phyloP scores from a whole-genome alignment of 2,329 filamentous ascomycete genomes.

The Ramularia collo-cygni region DNA sequence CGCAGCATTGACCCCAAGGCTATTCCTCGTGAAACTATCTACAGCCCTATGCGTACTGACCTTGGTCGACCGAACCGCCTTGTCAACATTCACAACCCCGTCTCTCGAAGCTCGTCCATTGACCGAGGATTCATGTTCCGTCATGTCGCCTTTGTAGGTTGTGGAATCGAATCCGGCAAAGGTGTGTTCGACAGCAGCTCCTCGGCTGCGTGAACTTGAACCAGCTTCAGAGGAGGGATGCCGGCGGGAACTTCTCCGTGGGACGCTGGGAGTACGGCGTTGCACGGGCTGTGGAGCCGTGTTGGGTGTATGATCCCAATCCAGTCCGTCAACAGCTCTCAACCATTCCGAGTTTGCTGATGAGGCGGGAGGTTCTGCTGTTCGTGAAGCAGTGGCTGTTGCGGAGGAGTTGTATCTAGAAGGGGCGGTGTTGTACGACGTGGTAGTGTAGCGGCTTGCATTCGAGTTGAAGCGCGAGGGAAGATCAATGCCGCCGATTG shows the following conservation, averaged over 20 bases:
- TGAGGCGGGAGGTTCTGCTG: constrained; percentile 3
- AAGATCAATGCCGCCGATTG: constrained; percentile 24
- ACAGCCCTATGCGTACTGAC: constrained; percentile 23
- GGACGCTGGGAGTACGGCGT: constrained; percentile 21
- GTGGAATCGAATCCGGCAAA: constrained; percentile 25
- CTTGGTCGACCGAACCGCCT: neutral
- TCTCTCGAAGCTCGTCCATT: constrained; percentile 2
- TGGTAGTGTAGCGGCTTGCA: neutral
- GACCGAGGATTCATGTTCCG: neutral
- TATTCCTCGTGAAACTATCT: constrained; percentile 27
- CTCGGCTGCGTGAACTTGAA: neutral
- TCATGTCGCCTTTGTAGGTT: too few species aligned
- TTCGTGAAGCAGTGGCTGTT: neutral
- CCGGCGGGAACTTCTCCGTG: constrained; percentile 21
- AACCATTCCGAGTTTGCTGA: constrained; percentile 23
- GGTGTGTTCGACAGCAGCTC: constrained; percentile 3
- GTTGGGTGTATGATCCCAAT: constrained; percentile 19
- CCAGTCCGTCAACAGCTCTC: constrained; percentile 22
- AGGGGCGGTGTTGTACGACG: constrained; percentile 5
- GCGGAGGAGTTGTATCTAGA: constrained; percentile 6
- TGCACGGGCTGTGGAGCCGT: too few species aligned
- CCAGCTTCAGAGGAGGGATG: constrained; percentile 9
- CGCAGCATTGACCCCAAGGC: constrained; percentile 23
- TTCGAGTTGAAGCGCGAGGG: constrained; percentile 27
- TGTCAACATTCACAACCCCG: neutral